Base-by-base conservation (phyloP, 148 eudicot genomes). In the Heliamphora exappendiculata region DNA sequence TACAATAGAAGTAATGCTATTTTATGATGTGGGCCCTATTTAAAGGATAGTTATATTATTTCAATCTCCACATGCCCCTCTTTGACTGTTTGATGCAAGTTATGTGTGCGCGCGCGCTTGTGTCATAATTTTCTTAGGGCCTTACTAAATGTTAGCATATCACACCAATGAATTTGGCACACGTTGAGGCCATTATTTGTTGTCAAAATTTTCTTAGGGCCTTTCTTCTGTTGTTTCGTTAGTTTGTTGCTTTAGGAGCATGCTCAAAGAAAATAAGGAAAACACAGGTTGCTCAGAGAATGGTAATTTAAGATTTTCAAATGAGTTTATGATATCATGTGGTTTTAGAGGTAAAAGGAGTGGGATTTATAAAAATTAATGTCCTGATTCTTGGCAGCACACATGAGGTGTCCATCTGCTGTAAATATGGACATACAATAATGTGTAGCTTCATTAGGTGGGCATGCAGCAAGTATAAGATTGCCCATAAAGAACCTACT, bases 301-400 rank as follows among this genome's bases (percentile, higher is more conserved):
- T 2, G 34, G 13, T 8, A 1, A 22, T 42, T 67, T 42, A 14
- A 67, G 20, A 7, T 28, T 41, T 67, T 13, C n/a, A 10, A 37
- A 42, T 42, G 11, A 41, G 19, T 28, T 13, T 67, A 6, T 24
- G 47, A 44, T 42, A 44, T 17, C 5, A 9, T 22, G 29, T 19
- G 13, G 42, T 67, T 42, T 26, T 22, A 22, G 24, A 24, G 53
- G 34, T 42, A 42, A 28, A 9, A 24, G 31, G 20, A 24, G 57
- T 4, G 60, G 16, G 29, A 19, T 33, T 8, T 31, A 41, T 74
- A 36, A n/a, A 39, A 54, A 26, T 55, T 45, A 41, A 22, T 79
- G 90, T 87, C 93, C 89, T 84, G 79, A 91, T 88, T 88, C 90
- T 89, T 87, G 81, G 89, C 83, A 81, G 80, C 50, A 64, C 79